A percentile compares a stretch with the other conserved stretches of the same genome.
Evolutionary conservation across 164 flowering plant genomes (phyloP).

Genomic region (Euptelea pleiosperma): DNA sequence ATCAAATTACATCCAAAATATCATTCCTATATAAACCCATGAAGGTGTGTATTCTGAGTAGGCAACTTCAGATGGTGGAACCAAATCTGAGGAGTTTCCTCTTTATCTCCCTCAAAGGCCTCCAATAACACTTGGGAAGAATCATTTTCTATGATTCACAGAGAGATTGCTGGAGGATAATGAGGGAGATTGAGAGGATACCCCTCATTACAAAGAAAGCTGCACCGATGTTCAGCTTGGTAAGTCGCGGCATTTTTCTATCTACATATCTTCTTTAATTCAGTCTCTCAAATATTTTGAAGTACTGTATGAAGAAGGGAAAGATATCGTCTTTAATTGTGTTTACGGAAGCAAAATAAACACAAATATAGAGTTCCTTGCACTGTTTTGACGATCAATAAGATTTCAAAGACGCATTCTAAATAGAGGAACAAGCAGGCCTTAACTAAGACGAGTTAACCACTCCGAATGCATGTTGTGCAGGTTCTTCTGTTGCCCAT

Average conservation of each 20-base stretch:
- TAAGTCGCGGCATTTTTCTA: too few relatives aligned
- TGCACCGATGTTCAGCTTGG: too few relatives aligned
- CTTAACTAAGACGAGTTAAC: not conserved
- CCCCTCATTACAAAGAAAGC: not conserved
- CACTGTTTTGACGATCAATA: too few relatives aligned
- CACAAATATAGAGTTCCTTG: too few relatives aligned
- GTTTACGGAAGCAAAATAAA: too few relatives aligned
- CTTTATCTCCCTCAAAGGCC: constrained; percentile 13
- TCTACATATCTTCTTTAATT: too few relatives aligned
- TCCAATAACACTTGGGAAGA: not conserved
- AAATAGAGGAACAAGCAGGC: too few relatives aligned
- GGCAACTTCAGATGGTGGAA: not conserved
- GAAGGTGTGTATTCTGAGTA: not conserved
- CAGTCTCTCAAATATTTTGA: too few relatives aligned
- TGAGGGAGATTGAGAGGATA: not conserved
- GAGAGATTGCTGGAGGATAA: not conserved
- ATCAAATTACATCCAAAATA: not conserved
- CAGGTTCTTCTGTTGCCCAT: constrained; percentile 15
- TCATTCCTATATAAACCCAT: constrained; percentile 3
- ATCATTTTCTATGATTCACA: not conserved
- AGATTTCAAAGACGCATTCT: too few relatives aligned
- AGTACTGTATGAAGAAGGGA: too few relatives aligned
- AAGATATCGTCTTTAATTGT: too few relatives aligned
- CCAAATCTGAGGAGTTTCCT: constrained; percentile 6
- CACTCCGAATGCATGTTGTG: constrained; percentile 1